A percentile compares a stretch with the other conserved stretches of the same genome.
Conservation (phyloP, 2,329 filamentous ascomycete species). For the Nannizziopsis barbatae region DNA sequence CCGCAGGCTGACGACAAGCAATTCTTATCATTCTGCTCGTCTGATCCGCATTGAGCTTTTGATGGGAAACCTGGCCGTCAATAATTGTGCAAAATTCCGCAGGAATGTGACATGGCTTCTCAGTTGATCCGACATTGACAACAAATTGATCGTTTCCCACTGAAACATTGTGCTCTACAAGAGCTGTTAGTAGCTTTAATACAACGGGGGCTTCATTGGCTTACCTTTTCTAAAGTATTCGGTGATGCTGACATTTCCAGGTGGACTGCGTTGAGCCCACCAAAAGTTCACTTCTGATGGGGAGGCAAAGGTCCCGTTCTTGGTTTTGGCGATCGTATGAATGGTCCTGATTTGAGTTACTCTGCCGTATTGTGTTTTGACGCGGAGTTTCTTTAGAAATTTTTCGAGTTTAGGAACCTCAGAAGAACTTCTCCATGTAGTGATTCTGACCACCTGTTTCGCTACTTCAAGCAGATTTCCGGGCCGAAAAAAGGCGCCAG, state of each 20-base stretch:
- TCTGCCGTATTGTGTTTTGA: slow-evolving; percentile 13
- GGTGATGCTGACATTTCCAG: slow-evolving; percentile 30
- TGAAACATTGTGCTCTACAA: slow-evolving; percentile 29
- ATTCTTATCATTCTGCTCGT: slow-evolving; percentile 60
- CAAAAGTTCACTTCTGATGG: slow-evolving; percentile 2
- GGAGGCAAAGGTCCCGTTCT: not conserved
- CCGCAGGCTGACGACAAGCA: slow-evolving; percentile 54
- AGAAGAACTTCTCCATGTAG: not conserved
- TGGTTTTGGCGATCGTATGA: not conserved
- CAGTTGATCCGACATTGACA: slow-evolving; percentile 52
- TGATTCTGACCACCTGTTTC: not conserved
- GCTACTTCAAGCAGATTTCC: slow-evolving; percentile 13
- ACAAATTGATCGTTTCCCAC: slow-evolving; percentile 42
- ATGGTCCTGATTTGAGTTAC: not conserved
- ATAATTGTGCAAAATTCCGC: slow-evolving; percentile 54
- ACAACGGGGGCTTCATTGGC: not conserved
- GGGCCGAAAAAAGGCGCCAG: slow-evolving; percentile 47
- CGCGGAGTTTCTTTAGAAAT: slow-evolving; percentile 16
- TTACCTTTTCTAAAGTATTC: slow-evolving; percentile 37
- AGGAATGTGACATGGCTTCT: slow-evolving; percentile 53
- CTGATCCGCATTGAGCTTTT: slow-evolving; percentile 49
- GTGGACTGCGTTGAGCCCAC: not conserved
- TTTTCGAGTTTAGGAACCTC: slow-evolving; percentile 7
- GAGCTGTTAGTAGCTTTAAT: not conserved
- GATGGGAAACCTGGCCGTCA: slow-evolving; percentile 52